Evolutionary conservation across 352 stramenopile species (phyloP).

Genomic region (Phytophthora hybrid): DNA sequence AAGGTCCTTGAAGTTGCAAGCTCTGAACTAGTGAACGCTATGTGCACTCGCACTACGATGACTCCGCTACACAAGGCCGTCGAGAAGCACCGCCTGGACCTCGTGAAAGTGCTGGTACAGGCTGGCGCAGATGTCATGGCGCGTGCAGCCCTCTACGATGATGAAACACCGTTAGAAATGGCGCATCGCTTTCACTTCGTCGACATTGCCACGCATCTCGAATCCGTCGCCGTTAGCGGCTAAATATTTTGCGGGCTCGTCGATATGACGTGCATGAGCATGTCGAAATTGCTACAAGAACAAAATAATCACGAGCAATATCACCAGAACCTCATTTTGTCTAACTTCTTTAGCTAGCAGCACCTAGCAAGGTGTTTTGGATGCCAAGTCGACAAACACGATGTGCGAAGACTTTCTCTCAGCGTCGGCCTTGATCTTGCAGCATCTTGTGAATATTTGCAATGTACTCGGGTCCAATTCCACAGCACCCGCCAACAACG

Average conservation of each 20-base stretch:
- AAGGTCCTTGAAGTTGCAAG: slow-evolving; percentile 27
- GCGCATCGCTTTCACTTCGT: slow-evolving; percentile 60
- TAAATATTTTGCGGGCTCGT: slow-evolving; percentile 10
- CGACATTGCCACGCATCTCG: slow-evolving; percentile 48
- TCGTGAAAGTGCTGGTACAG: slow-evolving; percentile 55
- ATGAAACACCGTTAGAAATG: slow-evolving; percentile 71
- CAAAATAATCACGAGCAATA: background rate
- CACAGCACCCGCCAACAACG: slow-evolving; percentile 92
- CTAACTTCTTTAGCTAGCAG: background rate
- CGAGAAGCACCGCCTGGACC: slow-evolving; percentile 60
- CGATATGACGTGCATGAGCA: background rate
- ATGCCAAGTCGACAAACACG: too few species aligned
- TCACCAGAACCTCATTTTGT: too few species aligned
- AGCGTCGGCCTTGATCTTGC: slow-evolving; percentile 30
- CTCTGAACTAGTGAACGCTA: slow-evolving; percentile 39
- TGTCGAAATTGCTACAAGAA: background rate
- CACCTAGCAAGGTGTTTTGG: too few species aligned
- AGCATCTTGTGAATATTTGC: slow-evolving; percentile 51
- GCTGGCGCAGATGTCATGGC: slow-evolving; percentile 52
- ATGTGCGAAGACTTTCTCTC: background rate
- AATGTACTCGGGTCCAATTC: slow-evolving; percentile 91
- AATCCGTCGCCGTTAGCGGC: slow-evolving; percentile 12
- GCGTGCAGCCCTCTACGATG: slow-evolving; percentile 62
- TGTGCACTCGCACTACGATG: slow-evolving; percentile 67
- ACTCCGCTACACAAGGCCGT: slow-evolving; percentile 75